A percentile compares a stretch with the other conserved stretches of the same genome.
Evolutionary conservation across 179 eudicot genomes (phyloP).

Genomic region (Corrigiola litoralis): DNA sequence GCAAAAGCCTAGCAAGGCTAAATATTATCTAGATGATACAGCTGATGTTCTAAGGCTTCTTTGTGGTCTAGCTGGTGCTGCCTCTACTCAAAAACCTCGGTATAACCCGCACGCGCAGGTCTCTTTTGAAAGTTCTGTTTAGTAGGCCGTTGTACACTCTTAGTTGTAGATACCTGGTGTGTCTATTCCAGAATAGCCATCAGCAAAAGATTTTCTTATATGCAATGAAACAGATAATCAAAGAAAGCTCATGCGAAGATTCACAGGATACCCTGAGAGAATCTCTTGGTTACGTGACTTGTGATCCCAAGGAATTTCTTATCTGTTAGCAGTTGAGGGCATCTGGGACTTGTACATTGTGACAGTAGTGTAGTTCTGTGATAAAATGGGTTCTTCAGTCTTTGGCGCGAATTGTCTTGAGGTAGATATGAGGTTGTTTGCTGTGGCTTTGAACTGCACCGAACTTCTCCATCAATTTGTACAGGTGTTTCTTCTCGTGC

Average conservation of each 20-base stretch:
- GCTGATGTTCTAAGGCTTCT: slow-evolving; percentile 57
- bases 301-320: background rate
- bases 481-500: slow-evolving; percentile 2
- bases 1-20: slow-evolving; percentile 88
- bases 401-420: slow-evolving; percentile 1
- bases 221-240: background rate
- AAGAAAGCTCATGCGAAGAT: background rate
- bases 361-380: slow-evolving; percentile 20
- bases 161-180: slow-evolving; percentile 4
- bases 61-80: slow-evolving; percentile 48
- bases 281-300: background rate
- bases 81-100: slow-evolving; percentile 60
- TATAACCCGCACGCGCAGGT: slow-evolving; percentile 48
- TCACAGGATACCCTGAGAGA: background rate
- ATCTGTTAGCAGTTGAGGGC: background rate
- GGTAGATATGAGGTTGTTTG: background rate
- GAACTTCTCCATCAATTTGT: slow-evolving; percentile 10
- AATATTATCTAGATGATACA: slow-evolving; percentile 75
- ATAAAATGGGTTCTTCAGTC: slow-evolving; percentile 3
- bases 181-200: background rate
- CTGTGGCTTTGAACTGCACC: slow-evolving; percentile 1
- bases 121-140: slow-evolving; percentile 52
- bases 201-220: background rate
- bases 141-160: background rate
- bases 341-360: slow-evolving; percentile 22